Percentiles rank a stretch among this genome's conserved stretches.
Evolutionary conservation across 1,139 yeast genomes (phyloP).

Genomic region (Blastobotrys illinoisensis): DNA sequence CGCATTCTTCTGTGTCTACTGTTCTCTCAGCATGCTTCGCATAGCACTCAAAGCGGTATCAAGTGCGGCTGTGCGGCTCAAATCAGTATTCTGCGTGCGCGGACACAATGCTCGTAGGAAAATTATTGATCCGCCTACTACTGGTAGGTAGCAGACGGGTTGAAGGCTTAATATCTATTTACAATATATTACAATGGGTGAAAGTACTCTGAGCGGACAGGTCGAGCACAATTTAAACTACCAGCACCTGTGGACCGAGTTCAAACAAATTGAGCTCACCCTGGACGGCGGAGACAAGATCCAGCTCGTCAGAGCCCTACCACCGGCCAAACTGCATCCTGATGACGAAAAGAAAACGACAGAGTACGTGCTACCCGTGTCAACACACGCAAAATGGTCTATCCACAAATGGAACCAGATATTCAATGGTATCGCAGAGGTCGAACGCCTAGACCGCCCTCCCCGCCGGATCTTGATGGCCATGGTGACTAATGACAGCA

Average conservation of each 20-base stretch:
- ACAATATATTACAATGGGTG: background rate
- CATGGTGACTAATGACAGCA: conserved; percentile 56
- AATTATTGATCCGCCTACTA: background rate
- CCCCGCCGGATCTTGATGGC: conserved; percentile 49
- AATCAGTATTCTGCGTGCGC: background rate
- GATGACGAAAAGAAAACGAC: conserved; percentile 24
- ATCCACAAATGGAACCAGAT: conserved; percentile 31
- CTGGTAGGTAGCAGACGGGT: background rate
- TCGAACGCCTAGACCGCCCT: conserved; percentile 20
- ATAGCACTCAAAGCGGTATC: no score
- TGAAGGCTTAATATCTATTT: background rate
- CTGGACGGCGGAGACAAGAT: conserved; percentile 3
- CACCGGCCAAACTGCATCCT: conserved; percentile 33
- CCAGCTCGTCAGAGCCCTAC: conserved; percentile 26
- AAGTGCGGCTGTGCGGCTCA: background rate
- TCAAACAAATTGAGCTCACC: conserved; percentile 24
- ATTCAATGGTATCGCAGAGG: conserved; percentile 25
- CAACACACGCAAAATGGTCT: conserved; percentile 29
- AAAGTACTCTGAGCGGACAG: conserved; percentile 5
- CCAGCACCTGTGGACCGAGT: conserved; percentile 50
- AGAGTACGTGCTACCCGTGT: conserved; percentile 28
- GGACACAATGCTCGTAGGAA: background rate
- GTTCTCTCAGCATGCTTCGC: no score
- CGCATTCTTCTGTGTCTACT: no score
- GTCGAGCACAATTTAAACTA: conserved; percentile 41